Base-by-base conservation (phyloP, 2,329 filamentous ascomycete genomes). In the Diplocarpon rosae region DNA sequence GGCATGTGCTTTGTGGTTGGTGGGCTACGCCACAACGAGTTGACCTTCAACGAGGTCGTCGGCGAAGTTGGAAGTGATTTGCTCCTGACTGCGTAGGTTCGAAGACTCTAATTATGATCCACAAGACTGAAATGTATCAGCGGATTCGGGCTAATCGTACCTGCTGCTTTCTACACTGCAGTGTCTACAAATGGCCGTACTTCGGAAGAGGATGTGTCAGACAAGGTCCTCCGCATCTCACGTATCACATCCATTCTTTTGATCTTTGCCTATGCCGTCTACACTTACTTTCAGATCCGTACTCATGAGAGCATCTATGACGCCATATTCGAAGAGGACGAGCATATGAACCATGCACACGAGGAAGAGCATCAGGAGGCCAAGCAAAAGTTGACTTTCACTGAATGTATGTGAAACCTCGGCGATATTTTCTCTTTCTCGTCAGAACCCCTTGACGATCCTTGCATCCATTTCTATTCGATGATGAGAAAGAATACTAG, bases 1-100 rank as follows among this genome's bases (percentile, higher is more conserved):
- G 87, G 87, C 0, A 59, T 81, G 42, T 92, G 85, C 61, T 93
- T 94, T 67, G 77, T 90, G 49, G 73, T 79, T 16, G 85, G 85
- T 33, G 86, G 87, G 8, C 52, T 90, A 30, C 69, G 70, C 43
- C 75, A 80, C 28, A 70, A 83, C 5, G 76, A 83, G 52, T 76
- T 87, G 53, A 70, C 68, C 13, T 92, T 93, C 59, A 81, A 83
- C 57, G 76, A 82, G 46, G 79, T 80, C 4, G 74, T 93, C 45
- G 84, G 80, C 52, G 87, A 94, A 64, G 83, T 83, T 7, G 86
- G 86, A 14, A 85, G 76, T 38, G 85, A 84, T 1, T 63, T 93
- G 38, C 68, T 93, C 16, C 69, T 93, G 41, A 85, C 86, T 45
- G 85, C 85, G 66, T 85, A 77, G 84, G 76, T 59, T 55, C 57